Base-by-base conservation (phyloP, 257 asterid genomes). In the Penstemon davidsonii region DNA sequence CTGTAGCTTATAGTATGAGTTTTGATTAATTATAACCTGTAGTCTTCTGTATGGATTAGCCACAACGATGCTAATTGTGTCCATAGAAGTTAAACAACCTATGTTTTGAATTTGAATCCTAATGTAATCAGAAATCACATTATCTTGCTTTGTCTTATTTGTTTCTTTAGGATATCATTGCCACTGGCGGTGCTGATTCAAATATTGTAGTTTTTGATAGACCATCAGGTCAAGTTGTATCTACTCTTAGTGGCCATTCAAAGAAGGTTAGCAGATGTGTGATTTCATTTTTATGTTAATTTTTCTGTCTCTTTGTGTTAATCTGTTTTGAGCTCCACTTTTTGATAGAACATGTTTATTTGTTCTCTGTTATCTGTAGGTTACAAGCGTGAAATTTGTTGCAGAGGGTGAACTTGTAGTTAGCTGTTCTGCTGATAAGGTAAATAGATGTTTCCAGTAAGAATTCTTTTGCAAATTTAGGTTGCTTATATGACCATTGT, bases 371-470 rank as follows among this genome's bases (percentile, higher is more conserved):
- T 33, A 56, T 71, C 6, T 68, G 57, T 67, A 91, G 98, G 94
- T 91, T 55, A 89, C 91, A 40, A 87, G 86, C 70, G 90, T 91
- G 71, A 94, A 91, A 77, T 94, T 94, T 85, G 97, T 80, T 60
- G 81, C 84, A 8, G 92, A 90, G 66, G 93, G 92, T 69, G 96
- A 87, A 64, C 9, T 87, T 5, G 88, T 94, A 7, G 85, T 94
- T 70, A 85, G 96, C 70, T 91, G 88, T 45, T 94, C 99, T 25
- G 90, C 99, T 55, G 99, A 94, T 78, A 94, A 94, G 96, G 99
- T 94, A 67, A 58, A 43, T 44, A 5, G 45, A 54, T 58, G 43
- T 47, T 55, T 19, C 8, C 9, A 15, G 41, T 50, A 40, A 55
- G 41, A 54, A 7, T 62, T 18, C 65, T 62, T 42, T 13, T 51